A percentile compares a stretch with the other conserved stretches of the same genome.
phyloP scores from a whole-genome alignment of 495 filamentous ascomycete species.

The Talaromyces trachyspermus region DNA sequence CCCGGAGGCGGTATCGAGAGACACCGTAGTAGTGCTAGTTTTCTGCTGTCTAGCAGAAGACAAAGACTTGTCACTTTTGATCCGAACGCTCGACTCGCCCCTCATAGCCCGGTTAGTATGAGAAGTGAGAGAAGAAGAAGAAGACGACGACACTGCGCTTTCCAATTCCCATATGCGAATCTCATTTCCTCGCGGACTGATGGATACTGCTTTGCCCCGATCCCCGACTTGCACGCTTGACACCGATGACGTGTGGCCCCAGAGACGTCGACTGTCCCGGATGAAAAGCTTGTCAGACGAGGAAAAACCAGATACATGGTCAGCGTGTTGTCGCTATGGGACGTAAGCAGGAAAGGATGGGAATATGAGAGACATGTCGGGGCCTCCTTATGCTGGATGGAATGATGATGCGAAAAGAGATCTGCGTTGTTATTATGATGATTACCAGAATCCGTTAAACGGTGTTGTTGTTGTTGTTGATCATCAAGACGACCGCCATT shows the following conservation, averaged over 20 bases:
- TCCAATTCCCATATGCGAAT: conserved; percentile 94
- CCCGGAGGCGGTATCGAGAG: background rate
- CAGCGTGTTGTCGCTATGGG: conserved; percentile 87
- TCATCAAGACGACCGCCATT: background rate
- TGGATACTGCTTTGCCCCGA: conserved; percentile 83
- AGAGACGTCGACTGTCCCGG: conserved; percentile 68
- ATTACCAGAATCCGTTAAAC: too few species aligned
- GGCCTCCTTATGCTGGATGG: conserved; percentile 31
- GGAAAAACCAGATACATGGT: conserved; percentile 81
- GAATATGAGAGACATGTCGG: conserved; percentile 78
- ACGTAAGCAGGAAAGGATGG: conserved; percentile 85
- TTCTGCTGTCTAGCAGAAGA: too few species aligned
- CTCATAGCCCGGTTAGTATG: conserved; percentile 19
- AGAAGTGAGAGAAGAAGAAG: conserved; percentile 12
- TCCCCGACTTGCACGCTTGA: conserved; percentile 78
- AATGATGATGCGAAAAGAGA: background rate
- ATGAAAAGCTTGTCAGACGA: conserved; percentile 59
- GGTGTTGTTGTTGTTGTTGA: conserved; percentile 3
- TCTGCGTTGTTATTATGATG: background rate
- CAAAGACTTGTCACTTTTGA: conserved; percentile 30
- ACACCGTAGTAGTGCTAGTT: background rate
- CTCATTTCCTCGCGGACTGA: conserved; percentile 75
- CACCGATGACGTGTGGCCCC: conserved; percentile 92
- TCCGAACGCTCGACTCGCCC: conserved; percentile 48
- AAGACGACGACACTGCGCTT: conserved; percentile 48